These are phyloP conservation scores for Plectranthus barbatus DNA, from an alignment of 257 asterid species.

Conservation along the genomic window DNA sequence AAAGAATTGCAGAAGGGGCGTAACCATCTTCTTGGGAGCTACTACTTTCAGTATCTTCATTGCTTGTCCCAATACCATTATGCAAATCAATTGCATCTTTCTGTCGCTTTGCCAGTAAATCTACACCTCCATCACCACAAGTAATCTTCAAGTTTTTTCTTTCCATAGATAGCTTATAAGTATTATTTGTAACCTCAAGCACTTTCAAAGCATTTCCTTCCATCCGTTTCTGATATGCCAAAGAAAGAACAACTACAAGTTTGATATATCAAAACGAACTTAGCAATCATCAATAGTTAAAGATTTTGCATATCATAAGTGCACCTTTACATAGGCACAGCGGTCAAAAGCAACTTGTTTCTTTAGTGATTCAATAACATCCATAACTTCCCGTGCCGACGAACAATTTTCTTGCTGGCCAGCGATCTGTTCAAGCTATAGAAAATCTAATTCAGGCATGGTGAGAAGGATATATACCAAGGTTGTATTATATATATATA, in stretches of 20 bases:
- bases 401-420: conserved; percentile 32
- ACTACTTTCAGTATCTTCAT: conserved; percentile 58
- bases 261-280: conserved; percentile 7
- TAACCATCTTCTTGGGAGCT: conserved; percentile 80
- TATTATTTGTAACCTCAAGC: conserved; percentile 40
- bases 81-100: conserved; percentile 81
- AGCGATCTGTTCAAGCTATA: conserved; percentile 34
- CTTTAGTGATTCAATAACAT: conserved; percentile 51
- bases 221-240: conserved; percentile 47
- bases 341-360: conserved; percentile 53
- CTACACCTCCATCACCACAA: conserved; percentile 40
- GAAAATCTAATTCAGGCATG: conserved; percentile 16
- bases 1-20: conserved; percentile 74
- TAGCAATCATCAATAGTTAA: conserved; percentile 8
- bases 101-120: conserved; percentile 82
- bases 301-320: conserved; percentile 11
- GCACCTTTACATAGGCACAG: conserved; percentile 57
- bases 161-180: conserved; percentile 48
- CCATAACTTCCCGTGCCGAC: conserved; percentile 35
- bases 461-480: not conserved
- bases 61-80: conserved; percentile 53
- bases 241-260: conserved; percentile 18
- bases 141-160: conserved; percentile 40
- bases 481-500: not conserved
- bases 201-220: conserved; percentile 59